A percentile compares a stretch with the other conserved stretches of the same genome.
Evolutionary conservation across 768 basidiomycete genomes (phyloP).

Genomic region (Lactarius evosmus): DNA sequence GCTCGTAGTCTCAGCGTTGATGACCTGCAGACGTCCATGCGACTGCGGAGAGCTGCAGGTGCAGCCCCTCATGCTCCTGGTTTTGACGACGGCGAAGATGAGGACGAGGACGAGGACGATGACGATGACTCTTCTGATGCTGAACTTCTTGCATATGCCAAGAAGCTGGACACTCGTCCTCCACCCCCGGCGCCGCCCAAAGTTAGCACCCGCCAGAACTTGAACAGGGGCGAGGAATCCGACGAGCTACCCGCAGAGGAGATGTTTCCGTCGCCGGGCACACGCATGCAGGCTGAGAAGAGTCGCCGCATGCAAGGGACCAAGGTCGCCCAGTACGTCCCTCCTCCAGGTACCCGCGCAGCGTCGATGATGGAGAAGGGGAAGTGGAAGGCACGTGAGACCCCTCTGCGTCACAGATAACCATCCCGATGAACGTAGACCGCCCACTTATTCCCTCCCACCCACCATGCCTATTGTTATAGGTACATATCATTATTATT

Average conservation of each 20-base stretch:
- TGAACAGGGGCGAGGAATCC: not conserved
- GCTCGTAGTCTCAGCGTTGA: not conserved
- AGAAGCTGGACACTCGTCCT: not conserved
- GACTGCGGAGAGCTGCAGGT: not conserved
- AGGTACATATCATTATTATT: not conserved
- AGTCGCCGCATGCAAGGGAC: constrained; percentile 4
- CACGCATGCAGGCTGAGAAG: constrained; percentile 15
- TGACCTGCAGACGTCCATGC: not conserved
- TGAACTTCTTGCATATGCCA: constrained; percentile 1
- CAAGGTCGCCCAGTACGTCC: constrained; percentile 11
- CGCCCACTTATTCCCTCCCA: not conserved
- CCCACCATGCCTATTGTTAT: not conserved
- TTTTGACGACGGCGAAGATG: not conserved
- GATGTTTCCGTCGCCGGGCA: constrained; percentile 12
- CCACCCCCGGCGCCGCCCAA: not conserved
- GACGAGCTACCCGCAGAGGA: constrained; percentile 8
- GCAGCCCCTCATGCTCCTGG: not conserved
- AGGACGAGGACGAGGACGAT: not conserved
- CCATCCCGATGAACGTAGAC: not conserved
- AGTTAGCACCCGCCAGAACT: not conserved
- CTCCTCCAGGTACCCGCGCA: constrained; percentile 20
- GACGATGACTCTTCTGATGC: not conserved
- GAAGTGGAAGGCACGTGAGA: not conserved
- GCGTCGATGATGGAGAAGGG: constrained; percentile 12
- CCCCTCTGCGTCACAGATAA: not conserved